phyloP scores from a whole-genome alignment of 345 rosid species.

The Populus alba region DNA sequence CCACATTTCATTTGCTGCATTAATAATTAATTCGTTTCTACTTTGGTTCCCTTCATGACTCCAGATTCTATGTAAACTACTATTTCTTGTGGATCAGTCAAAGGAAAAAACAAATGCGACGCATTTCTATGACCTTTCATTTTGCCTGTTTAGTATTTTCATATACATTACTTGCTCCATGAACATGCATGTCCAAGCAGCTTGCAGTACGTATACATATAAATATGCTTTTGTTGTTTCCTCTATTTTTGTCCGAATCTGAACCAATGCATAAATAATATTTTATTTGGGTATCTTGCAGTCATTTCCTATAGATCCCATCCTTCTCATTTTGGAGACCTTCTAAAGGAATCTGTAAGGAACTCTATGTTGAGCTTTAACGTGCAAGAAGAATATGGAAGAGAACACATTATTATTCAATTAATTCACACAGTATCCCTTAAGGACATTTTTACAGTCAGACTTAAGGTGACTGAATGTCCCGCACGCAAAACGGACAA shows the following conservation, averaged over 20 bases:
- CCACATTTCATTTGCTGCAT: too few relatives aligned
- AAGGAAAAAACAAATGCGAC: background rate
- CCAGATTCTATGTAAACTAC: background rate
- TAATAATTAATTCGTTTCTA: background rate
- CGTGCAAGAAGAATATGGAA: conserved; percentile 5
- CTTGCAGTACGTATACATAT: background rate
- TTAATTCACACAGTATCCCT: background rate
- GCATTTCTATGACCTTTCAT: background rate
- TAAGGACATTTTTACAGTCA: conserved; percentile 2
- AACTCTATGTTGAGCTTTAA: conserved; percentile 1
- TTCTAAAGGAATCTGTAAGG: conserved; percentile 12
- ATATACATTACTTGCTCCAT: background rate
- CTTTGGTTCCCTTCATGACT: background rate
- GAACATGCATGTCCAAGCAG: background rate
- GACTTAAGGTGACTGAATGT: conserved; percentile 18
- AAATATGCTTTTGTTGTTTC: conserved; percentile 1
- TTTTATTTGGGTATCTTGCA: background rate
- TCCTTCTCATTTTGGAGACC: background rate
- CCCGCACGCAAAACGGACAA: conserved; percentile 26
- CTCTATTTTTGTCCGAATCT: background rate
- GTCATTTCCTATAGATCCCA: background rate
- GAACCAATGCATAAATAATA: background rate
- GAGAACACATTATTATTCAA: background rate
- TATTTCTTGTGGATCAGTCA: background rate
- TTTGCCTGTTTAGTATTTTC: background rate